Conservation (phyloP, 169 alveolate genomes). For the Miamiensis avidus region DNA sequence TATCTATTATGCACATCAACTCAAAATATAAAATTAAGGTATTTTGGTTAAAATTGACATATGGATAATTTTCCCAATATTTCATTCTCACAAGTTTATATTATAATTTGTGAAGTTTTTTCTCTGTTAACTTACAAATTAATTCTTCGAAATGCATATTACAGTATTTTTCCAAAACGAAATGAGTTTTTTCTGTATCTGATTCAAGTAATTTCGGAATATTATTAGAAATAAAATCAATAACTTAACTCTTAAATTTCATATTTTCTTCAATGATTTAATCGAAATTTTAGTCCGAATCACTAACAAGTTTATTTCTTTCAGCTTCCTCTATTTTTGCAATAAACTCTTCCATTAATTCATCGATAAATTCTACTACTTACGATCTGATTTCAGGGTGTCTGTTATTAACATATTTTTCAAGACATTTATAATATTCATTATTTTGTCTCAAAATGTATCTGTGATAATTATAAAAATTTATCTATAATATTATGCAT, state of each 20-base stretch:
- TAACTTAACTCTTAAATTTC: not conserved
- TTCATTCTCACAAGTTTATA: too few relatives aligned
- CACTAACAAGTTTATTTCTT: not conserved
- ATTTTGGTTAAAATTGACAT: too few relatives aligned
- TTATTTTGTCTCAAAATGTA: too few relatives aligned
- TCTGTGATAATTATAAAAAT: too few relatives aligned
- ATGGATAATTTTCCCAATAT: not conserved
- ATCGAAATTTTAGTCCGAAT: not conserved
- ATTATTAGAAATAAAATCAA: too few relatives aligned
- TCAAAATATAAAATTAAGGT: not conserved
- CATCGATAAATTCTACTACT: not conserved
- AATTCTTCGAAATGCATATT: not conserved
- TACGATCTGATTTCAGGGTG: not conserved
- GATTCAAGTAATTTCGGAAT: not conserved
- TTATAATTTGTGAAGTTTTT: too few relatives aligned
- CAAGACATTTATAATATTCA: not conserved
- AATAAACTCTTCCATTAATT: not conserved
- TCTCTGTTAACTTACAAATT: not conserved
- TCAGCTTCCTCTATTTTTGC: not conserved
- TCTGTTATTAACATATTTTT: not conserved
- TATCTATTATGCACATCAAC: not conserved
- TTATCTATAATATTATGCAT: too few relatives aligned
- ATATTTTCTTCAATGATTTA: too few relatives aligned
- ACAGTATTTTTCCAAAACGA: not conserved
- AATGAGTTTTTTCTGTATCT: not conserved